A percentile compares a stretch with the other conserved stretches of the same genome.
Evolutionary conservation across 2,329 filamentous ascomycete genomes (phyloP).

Genomic region (Gnomoniopsis sp.): DNA sequence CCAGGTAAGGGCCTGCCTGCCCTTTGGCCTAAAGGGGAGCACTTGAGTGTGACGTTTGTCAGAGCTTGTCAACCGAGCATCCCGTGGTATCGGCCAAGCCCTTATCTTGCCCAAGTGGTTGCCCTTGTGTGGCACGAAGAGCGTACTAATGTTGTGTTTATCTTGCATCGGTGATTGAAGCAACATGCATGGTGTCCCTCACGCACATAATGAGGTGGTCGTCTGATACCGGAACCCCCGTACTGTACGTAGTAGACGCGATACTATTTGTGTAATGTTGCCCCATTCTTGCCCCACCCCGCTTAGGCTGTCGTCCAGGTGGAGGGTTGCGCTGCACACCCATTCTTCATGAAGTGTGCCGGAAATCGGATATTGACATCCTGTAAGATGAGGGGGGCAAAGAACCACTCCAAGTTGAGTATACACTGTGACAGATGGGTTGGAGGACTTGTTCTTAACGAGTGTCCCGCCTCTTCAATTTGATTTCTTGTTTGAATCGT

Average conservation of each 20-base stretch:
- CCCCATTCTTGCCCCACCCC: conserved; percentile 11
- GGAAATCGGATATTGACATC: no score
- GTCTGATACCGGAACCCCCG: background rate
- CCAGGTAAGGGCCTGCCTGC: no score
- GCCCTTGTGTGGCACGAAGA: background rate
- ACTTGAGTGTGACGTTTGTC: background rate
- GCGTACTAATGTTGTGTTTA: background rate
- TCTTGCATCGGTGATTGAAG: background rate
- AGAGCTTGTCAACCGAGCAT: background rate
- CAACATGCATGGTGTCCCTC: background rate
- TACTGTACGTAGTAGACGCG: background rate
- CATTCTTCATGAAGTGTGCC: no score
- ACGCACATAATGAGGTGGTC: background rate
- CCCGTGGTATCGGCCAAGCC: background rate
- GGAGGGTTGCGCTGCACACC: background rate
- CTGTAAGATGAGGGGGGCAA: background rate
- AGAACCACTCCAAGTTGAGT: background rate
- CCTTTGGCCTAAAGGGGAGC: background rate
- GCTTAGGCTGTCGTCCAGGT: background rate
- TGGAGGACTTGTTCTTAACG: no score
- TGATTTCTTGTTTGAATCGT: background rate
- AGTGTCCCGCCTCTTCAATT: background rate
- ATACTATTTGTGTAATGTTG: no score
- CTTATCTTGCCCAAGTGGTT: background rate
- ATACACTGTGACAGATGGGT: background rate